Conservation (phyloP, 495 filamentous ascomycete genomes). For the Neurospora sp. region DNA sequence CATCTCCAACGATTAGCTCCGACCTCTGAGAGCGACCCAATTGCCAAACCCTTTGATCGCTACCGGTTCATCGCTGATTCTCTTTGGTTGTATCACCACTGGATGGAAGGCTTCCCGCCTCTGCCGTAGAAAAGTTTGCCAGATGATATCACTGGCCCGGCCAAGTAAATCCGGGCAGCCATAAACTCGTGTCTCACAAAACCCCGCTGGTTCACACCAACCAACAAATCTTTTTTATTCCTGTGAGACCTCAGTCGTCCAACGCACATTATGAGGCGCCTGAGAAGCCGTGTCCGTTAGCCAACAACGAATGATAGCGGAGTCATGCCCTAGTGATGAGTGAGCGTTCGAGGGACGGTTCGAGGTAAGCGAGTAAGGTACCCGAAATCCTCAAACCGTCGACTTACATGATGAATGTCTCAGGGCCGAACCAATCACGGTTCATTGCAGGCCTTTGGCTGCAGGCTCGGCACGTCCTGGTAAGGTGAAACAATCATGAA, state of each 20-base stretch:
- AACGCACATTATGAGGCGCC: neutral
- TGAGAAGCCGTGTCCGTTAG: neutral
- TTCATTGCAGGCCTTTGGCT: neutral
- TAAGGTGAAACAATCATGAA: neutral
- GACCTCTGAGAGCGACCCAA: neutral
- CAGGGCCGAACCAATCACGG: no score
- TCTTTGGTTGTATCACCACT: neutral
- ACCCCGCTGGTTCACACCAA: neutral
- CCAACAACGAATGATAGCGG: neutral
- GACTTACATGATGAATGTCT: neutral
- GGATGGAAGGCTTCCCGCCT: neutral
- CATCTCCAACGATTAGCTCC: neutral
- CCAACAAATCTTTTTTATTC: no score
- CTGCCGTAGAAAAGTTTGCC: neutral
- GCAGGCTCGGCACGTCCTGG: neutral
- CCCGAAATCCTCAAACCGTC: neutral
- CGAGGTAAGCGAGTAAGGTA: neutral
- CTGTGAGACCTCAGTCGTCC: no score
- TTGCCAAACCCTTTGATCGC: neutral
- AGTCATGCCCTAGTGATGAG: neutral
- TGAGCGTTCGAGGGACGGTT: neutral
- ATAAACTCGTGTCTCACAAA: neutral
- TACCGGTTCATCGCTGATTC: neutral
- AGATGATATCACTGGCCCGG: neutral
- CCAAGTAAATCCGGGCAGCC: neutral